Evolutionary conservation across 2,329 filamentous ascomycete genomes (phyloP).

Genomic region (Penicillium sp.): DNA sequence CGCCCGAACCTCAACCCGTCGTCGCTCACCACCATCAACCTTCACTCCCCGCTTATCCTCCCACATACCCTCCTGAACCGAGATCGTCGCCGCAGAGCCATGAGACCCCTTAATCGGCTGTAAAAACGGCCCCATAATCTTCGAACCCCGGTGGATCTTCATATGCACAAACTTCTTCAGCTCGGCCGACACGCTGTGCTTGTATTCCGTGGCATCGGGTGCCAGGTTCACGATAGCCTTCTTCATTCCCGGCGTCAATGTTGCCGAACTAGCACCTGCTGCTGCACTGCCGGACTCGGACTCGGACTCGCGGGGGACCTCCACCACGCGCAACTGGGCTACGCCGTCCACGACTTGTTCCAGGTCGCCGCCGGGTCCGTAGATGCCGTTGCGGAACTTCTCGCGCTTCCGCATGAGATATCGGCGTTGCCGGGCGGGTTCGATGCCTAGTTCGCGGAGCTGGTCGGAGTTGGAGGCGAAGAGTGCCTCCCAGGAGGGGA

Average conservation of each 20-base stretch:
- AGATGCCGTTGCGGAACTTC: slow-evolving; percentile 76
- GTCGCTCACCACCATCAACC: slow-evolving; percentile 94
- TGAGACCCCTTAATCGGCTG: slow-evolving; percentile 67
- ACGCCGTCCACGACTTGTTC: slow-evolving; percentile 70
- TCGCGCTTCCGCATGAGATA: slow-evolving; percentile 91
- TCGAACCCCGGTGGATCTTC: slow-evolving; percentile 69
- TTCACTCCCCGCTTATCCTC: slow-evolving; percentile 85
- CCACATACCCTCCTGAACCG: slow-evolving; percentile 87
- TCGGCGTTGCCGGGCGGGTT: slow-evolving; percentile 78
- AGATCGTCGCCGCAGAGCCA: slow-evolving; percentile 68
- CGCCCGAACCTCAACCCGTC: slow-evolving; percentile 82
- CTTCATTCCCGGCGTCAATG: slow-evolving; percentile 60
- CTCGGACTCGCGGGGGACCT: slow-evolving; percentile 54
- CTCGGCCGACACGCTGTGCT: slow-evolving; percentile 47
- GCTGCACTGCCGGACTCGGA: slow-evolving; percentile 40
- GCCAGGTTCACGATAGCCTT: slow-evolving; percentile 67
- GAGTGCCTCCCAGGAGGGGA: slow-evolving; percentile 87
- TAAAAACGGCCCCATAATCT: slow-evolving; percentile 77
- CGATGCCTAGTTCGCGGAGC: slow-evolving; percentile 82
- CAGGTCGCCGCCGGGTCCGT: slow-evolving; percentile 83
- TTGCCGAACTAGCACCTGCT: slow-evolving; percentile 54
- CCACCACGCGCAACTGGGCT: slow-evolving; percentile 64
- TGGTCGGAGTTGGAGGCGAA: slow-evolving; percentile 81
- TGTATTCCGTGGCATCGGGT: slow-evolving; percentile 63
- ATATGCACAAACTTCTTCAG: slow-evolving; percentile 67